Evolutionary conservation across 75 land plant species (phyloP), one percentile per base, ranked within the genome.

Genomic region (Pinus taeda): DNA sequence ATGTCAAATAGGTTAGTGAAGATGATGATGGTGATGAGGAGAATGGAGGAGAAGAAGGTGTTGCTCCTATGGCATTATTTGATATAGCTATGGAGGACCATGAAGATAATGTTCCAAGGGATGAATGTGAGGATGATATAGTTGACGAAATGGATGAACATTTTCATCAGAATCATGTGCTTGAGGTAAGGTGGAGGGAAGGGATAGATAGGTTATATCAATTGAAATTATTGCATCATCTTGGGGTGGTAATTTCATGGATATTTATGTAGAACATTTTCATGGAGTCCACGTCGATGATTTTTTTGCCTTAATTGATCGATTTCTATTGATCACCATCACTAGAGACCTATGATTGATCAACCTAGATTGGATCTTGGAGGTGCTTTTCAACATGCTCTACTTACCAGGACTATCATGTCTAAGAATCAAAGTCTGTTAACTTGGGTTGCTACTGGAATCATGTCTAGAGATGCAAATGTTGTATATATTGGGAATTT

Each of bases 11-110:
- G 18, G 85, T 74, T 36, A 79, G 76, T 15, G 79, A 84, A 74
- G 86, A 85, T n/a, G 86, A 85, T 29, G 86, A 88, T 33, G 89
- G 90, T 29, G 93, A 95, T 30, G 96, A 95, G 55, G 95, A 90
- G 71, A 90, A 90, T 71, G 88, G 84, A 64, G 90, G 80, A 82
- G 81, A 74, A 77, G 83, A 83, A 53, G 86, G 79, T 45, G 84
- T 78, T 37, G 74, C 86, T 33, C 86, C 81, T 73, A 67, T 85
- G 57, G 81, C 86, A 57, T 84, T 80, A 1, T 84, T 84, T 59
- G 86, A 85, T 57, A 85, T 80, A 65, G 86, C 81, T 78, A 80
- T 85, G 7, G 84, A 85, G 71, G 84, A 85, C 61, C 86, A 85
- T 17, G 84, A 82, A 60, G 86, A 85, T 75, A 75, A 81, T 74